phyloP scores from a whole-genome alignment of 192 early-diverging fungal genomes.

The Coemansia sp. region DNA sequence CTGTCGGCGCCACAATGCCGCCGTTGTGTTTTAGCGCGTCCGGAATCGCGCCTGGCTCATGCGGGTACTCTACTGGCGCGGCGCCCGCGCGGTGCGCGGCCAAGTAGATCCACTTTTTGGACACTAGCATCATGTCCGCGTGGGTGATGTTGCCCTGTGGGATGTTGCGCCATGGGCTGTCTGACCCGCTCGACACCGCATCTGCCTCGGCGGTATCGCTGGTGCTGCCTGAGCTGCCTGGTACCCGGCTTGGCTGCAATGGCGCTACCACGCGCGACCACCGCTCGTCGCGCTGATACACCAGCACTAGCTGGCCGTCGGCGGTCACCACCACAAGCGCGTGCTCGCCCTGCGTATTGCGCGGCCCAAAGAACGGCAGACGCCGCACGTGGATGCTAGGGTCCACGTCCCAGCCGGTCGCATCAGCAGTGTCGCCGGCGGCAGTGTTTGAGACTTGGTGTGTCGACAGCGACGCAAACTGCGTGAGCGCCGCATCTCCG shows the following conservation, averaged over 20 bases:
- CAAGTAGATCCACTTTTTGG: conserved; percentile 51
- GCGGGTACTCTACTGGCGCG: conserved; percentile 25
- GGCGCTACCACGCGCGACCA: conserved; percentile 44
- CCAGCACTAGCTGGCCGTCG: conserved; percentile 41
- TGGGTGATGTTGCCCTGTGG: conserved; percentile 45
- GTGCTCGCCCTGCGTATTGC: conserved; percentile 48
- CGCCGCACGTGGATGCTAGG: conserved; percentile 29
- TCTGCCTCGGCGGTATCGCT: not conserved
- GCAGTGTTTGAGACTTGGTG: conserved; percentile 12
- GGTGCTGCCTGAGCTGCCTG: not conserved
- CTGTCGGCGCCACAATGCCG: conserved; percentile 31
- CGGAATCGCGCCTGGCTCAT: conserved; percentile 36
- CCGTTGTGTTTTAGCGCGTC: conserved; percentile 26
- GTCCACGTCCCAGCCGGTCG: conserved; percentile 32
- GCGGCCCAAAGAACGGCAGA: conserved; percentile 49
- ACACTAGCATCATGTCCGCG: conserved; percentile 52
- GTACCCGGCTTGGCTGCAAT: conserved; percentile 25
- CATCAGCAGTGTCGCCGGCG: not conserved
- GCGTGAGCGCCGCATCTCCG: not conserved
- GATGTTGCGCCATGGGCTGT: conserved; percentile 44
- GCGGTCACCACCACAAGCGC: conserved; percentile 46
- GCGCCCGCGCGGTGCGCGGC: conserved; percentile 40
- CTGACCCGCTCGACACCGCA: conserved; percentile 2
- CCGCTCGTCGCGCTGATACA: conserved; percentile 47
- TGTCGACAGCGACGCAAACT: conserved; percentile 7